phyloP scores from a whole-genome alignment of 2,329 filamentous ascomycete species.

The Neopestalotiopsis clavispora region DNA sequence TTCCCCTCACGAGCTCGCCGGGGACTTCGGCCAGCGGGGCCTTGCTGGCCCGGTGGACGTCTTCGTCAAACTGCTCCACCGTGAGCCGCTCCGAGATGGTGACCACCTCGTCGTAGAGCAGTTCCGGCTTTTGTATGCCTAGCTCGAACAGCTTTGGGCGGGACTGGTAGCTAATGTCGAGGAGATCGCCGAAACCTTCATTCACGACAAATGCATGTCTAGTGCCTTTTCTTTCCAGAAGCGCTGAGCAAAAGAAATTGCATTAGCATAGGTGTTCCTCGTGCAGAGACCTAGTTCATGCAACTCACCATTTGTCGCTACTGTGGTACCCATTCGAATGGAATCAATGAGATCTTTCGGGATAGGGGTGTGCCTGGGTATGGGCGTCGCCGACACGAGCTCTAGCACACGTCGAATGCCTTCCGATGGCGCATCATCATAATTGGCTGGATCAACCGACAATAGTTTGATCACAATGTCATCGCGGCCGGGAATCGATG shows the following conservation, averaged over 20 bases:
- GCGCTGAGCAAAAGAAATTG: slow-evolving; percentile 32
- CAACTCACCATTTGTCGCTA: slow-evolving; percentile 66
- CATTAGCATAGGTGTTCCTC: neutral
- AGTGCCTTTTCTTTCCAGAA: slow-evolving; percentile 75
- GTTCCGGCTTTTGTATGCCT: slow-evolving; percentile 6
- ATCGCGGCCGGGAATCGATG: slow-evolving; percentile 66
- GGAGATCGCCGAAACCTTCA: slow-evolving; percentile 48
- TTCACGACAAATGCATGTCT: slow-evolving; percentile 72
- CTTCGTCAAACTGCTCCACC: slow-evolving; percentile 15
- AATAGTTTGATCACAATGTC: slow-evolving; percentile 75
- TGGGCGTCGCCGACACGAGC: slow-evolving; percentile 60
- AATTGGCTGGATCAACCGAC: slow-evolving; percentile 73
- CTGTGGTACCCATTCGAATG: slow-evolving; percentile 46
- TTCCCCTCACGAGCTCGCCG: slow-evolving; percentile 19
- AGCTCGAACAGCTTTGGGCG: slow-evolving; percentile 14
- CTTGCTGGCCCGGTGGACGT: slow-evolving; percentile 18
- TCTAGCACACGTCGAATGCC: slow-evolving; percentile 71
- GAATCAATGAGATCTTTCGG: slow-evolving; percentile 34
- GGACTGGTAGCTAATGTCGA: slow-evolving; percentile 13
- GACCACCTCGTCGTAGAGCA: slow-evolving; percentile 10
- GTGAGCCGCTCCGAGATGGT: slow-evolving; percentile 14
- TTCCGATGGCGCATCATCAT: slow-evolving; percentile 72
- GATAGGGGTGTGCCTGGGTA: slow-evolving; percentile 44
- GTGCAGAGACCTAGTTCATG: too few relatives aligned
- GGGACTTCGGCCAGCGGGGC: slow-evolving; percentile 23